phyloP scores from a whole-genome alignment of 805 yeast genomes.

The Pichia deserticola region DNA sequence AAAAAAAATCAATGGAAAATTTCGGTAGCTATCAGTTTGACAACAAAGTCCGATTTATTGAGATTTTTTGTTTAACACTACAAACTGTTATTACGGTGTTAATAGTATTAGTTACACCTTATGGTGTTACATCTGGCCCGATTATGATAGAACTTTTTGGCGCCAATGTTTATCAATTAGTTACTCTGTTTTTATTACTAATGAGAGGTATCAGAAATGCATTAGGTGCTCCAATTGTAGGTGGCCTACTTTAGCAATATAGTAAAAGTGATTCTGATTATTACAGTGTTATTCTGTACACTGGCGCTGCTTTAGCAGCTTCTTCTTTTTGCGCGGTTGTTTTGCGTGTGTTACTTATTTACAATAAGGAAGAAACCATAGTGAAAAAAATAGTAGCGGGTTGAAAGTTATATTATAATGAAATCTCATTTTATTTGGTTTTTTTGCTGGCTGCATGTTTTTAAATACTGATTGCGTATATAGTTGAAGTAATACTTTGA shows the following conservation, averaged over 20 bases:
- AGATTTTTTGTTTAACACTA: too few species aligned
- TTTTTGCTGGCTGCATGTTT: too few species aligned
- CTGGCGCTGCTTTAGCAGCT: slow-evolving; percentile 1
- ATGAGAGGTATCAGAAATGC: slow-evolving; percentile 29
- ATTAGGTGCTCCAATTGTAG: slow-evolving; percentile 32
- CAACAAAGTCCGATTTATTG: too few species aligned
- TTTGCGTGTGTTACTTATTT: neutral
- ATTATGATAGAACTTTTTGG: slow-evolving; percentile 31
- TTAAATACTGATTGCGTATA: too few species aligned
- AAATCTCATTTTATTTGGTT: too few species aligned
- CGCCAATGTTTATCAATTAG: slow-evolving; percentile 25
- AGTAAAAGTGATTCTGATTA: neutral
- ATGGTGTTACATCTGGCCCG: slow-evolving; percentile 32
- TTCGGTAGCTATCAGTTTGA: too few species aligned
- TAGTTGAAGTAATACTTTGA: too few species aligned
- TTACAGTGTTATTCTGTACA: neutral
- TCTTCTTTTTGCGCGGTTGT: neutral
- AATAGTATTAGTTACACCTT: slow-evolving; percentile 28
- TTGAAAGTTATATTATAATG: too few species aligned
- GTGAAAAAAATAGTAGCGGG: too few species aligned
- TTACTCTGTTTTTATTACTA: slow-evolving; percentile 30
- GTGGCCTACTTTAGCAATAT: slow-evolving; percentile 18
- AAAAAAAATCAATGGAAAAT: too few species aligned
- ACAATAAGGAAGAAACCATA: too few species aligned
- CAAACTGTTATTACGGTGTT: too few species aligned